Base-by-base conservation (phyloP, 495 filamentous ascomycete genomes). In the Amniculicola lignicola region DNA sequence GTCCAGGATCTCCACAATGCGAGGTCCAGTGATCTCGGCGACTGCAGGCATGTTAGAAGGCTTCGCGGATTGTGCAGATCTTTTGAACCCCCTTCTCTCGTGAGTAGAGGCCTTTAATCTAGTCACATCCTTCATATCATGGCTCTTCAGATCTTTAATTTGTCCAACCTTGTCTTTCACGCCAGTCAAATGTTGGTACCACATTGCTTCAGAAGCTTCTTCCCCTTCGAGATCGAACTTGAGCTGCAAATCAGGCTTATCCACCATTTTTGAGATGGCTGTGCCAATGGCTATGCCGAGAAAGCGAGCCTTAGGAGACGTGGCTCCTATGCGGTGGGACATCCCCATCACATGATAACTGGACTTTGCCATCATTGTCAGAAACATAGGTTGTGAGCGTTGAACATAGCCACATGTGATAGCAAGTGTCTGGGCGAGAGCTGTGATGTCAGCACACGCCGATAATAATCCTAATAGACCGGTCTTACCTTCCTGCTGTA, bases 201-300 rank as follows among this genome's bases (percentile, higher is more conserved):
- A 90, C 42, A 68, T 71, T 1, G 86, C 87, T 65, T 95, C 90
- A 3, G 78, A 75, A 16, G 77, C 81, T 11, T 80, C 75, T 66
- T 84, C 83, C 55, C 91, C 91, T 51, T 93, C 88, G 56, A 88
- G 74, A n/a, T 87, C 82, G 64, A 99, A 97, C 48, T 83, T 82
- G 69, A 97, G 83, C 47, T 74, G 77, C 46, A 84, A 86, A 1
- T 76, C 85, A 21, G 80, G 79, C 54, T 83, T 81, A 63, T 97
- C 90, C 4, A 93, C 81, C 1, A 99, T 76, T 16, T 79, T 74
- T 0, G 90, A 96, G 12, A 97, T 79, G 0, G 83, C 81, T 42
- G 86, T 90, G 1, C 87, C 93, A 38, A 96, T 82, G 4, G 88
- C 74, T 87, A 99, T 96, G 0, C 93, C 94, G 3, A 99, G 76